Evolutionary conservation across 176 grass and related monocot species (phyloP).

Genomic region (Saccharum officinarum): DNA sequence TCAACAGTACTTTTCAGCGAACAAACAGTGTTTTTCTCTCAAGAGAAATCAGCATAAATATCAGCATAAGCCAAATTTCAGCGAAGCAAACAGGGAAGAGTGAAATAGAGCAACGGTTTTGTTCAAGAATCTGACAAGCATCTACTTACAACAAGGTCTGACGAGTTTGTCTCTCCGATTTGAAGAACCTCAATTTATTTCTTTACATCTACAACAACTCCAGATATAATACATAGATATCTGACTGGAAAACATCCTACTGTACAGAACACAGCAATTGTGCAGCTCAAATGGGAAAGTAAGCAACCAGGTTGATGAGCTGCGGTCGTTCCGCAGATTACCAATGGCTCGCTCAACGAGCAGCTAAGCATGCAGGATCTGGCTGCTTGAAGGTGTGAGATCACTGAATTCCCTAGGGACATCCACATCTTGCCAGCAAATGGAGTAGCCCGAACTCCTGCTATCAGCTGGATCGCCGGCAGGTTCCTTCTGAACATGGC

Average conservation of each 20-base stretch:
- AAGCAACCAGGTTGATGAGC: neutral
- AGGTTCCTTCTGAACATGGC: conserved; percentile 50
- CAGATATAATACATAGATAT: neutral
- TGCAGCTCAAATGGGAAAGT: neutral
- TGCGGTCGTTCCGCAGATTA: neutral
- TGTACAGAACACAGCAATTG: neutral
- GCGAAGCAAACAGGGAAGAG: neutral
- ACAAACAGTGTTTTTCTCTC: too few relatives aligned
- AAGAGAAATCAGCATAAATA: too few relatives aligned
- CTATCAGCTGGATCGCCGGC: neutral
- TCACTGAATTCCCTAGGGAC: conserved; percentile 54
- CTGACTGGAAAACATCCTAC: neutral
- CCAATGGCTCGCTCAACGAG: neutral
- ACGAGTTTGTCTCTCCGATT: conserved; percentile 1
- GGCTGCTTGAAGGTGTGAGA: conserved; percentile 80
- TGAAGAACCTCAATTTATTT: conserved; percentile 8
- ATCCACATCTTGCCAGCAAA: conserved; percentile 79
- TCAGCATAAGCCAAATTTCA: too few relatives aligned
- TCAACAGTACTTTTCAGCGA: too few relatives aligned
- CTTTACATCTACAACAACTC: conserved; percentile 8
- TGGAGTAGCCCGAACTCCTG: conserved; percentile 41
- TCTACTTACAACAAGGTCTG: conserved; percentile 29
- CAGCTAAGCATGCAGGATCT: conserved; percentile 74
- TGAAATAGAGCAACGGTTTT: neutral
- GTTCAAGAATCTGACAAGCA: conserved; percentile 1